Evolutionary conservation across 805 yeast genomes (phyloP).

Genomic region (Saccharomycopsis synnaedendra): DNA sequence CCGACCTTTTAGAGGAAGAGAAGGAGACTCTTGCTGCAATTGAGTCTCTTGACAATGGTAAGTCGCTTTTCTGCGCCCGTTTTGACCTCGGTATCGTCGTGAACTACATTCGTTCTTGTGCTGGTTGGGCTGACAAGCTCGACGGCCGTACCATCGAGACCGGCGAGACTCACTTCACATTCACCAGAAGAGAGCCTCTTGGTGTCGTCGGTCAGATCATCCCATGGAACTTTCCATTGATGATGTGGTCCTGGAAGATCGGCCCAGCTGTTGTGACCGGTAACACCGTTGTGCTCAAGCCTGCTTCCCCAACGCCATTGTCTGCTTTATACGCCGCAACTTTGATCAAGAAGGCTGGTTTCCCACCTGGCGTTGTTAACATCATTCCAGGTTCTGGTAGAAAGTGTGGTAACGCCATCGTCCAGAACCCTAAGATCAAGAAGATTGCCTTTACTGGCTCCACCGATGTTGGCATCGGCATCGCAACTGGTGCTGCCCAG

Average conservation of each 20-base stretch:
- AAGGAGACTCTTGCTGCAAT: constrained; percentile 64
- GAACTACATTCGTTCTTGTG: constrained; percentile 68
- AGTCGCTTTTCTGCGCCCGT: constrained; percentile 56
- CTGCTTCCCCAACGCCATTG: constrained; percentile 88
- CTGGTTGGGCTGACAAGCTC: constrained; percentile 87
- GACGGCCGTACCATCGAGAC: constrained; percentile 69
- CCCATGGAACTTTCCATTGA: constrained; percentile 94
- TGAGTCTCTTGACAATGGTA: constrained; percentile 86
- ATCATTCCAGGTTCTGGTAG: constrained; percentile 81
- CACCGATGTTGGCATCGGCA: constrained; percentile 79
- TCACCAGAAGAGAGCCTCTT: constrained; percentile 78
- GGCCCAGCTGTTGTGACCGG: constrained; percentile 92
- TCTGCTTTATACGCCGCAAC: constrained; percentile 70
- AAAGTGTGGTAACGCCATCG: constrained; percentile 71
- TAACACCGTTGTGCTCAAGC: constrained; percentile 76
- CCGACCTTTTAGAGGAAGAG: constrained; percentile 65
- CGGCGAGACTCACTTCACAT: constrained; percentile 60
- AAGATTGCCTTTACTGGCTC: constrained; percentile 95
- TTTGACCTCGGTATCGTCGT: constrained; percentile 68
- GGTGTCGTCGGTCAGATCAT: constrained; percentile 95
- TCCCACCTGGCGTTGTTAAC: constrained; percentile 87
- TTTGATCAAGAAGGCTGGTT: constrained; percentile 68
- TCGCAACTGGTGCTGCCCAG: constrained; percentile 72
- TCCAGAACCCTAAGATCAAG: constrained; percentile 69
- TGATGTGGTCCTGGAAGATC: constrained; percentile 91